phyloP scores from a whole-genome alignment of 176 grass and related monocot species.

The Canna indica region DNA sequence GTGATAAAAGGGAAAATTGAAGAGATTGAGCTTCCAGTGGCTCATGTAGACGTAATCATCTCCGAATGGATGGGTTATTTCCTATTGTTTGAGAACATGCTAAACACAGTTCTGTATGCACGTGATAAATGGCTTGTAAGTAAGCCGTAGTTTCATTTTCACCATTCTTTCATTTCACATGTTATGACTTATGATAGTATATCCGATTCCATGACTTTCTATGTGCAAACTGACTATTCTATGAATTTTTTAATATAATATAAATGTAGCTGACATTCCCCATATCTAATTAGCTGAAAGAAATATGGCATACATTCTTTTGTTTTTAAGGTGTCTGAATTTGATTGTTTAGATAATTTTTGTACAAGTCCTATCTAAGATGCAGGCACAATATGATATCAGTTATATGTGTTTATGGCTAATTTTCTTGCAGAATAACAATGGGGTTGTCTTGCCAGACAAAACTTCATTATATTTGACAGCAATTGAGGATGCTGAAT shows the following conservation, averaged over 20 bases:
- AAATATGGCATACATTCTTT: background rate
- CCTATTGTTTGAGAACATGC: conserved; percentile 95
- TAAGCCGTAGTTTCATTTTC: background rate
- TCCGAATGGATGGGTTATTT: conserved; percentile 99
- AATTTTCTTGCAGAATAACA: conserved; percentile 41
- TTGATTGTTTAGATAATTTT: background rate
- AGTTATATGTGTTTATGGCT: conserved; percentile 13
- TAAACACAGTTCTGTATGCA: conserved; percentile 95
- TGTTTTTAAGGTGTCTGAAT: background rate
- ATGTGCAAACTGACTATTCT: too few species aligned
- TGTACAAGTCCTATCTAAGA: background rate
- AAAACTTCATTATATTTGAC: conserved; percentile 77
- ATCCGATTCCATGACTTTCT: background rate
- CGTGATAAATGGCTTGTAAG: conserved; percentile 99
- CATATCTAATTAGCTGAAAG: too few species aligned
- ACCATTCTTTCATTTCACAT: background rate
- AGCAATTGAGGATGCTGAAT: conserved; percentile 94
- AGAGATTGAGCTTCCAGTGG: conserved; percentile 86
- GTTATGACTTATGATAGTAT: background rate
- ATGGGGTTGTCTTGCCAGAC: conserved; percentile 73
- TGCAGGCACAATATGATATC: background rate
- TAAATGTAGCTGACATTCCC: too few species aligned
- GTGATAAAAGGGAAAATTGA: conserved; percentile 96
- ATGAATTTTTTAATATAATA: too few species aligned
- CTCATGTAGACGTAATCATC: conserved; percentile 83